Percentiles rank a stretch among this genome's conserved stretches.
These are phyloP conservation scores for Solanum arcanum DNA, from an alignment of 257 asterid genomes.

Conservation along the genomic window DNA sequence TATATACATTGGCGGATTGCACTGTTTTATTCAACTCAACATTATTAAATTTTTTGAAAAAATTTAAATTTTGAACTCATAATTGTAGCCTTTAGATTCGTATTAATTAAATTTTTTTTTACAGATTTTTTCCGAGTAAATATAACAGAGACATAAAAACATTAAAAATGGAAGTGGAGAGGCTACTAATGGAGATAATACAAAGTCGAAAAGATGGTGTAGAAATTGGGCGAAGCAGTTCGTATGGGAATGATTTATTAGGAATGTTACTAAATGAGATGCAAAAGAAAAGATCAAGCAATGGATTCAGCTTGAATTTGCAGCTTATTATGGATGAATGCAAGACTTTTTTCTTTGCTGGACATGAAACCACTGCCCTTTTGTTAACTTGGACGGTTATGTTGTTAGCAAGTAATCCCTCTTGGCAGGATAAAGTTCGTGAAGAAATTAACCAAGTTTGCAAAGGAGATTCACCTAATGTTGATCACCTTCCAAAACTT, in stretches of 20 bases:
- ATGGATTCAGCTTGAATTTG: too few relatives aligned
- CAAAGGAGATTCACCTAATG: slow-evolving; percentile 31
- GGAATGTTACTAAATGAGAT: slow-evolving; percentile 48
- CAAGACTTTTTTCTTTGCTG: slow-evolving; percentile 92
- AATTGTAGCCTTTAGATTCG: rapidly evolving
- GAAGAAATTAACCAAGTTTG: slow-evolving; percentile 51
- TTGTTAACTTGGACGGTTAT: slow-evolving; percentile 88
- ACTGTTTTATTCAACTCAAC: neutral
- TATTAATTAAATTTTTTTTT: neutral
- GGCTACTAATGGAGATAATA: slow-evolving; percentile 73
- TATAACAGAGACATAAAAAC: slow-evolving; percentile 82
- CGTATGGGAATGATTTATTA: neutral
- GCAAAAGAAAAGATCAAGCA: slow-evolving; percentile 35
- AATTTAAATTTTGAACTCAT: neutral
- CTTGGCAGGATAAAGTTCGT: slow-evolving; percentile 74
- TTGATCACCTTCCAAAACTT: slow-evolving; percentile 71
- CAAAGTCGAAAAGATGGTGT: slow-evolving; percentile 63
- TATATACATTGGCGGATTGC: neutral
- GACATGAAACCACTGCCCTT: slow-evolving; percentile 87
- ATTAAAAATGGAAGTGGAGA: slow-evolving; percentile 67
- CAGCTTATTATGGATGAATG: slow-evolving; percentile 92
- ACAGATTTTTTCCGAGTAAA: slow-evolving; percentile 78
- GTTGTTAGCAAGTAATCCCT: slow-evolving; percentile 63
- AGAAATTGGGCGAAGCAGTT: slow-evolving; percentile 59
- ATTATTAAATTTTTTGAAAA: neutral